Conservation (phyloP, 208 protist species). For the Trypanosoma caninum region DNA sequence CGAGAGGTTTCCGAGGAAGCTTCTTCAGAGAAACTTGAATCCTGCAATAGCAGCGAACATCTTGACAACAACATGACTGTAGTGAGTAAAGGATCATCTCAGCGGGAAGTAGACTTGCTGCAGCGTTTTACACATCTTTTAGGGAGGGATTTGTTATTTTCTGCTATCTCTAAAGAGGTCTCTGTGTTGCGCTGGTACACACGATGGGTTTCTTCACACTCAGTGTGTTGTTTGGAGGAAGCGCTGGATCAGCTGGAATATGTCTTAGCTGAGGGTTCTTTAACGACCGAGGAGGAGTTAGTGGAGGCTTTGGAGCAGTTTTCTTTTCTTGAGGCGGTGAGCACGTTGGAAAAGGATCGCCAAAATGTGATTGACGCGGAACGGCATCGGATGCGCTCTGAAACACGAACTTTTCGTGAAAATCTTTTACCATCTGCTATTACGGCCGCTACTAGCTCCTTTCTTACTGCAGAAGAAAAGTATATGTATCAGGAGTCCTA, state of each 20-base stretch:
- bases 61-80: no score
- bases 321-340: conserved; percentile 61
- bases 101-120: conserved; percentile 27
- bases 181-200: conserved; percentile 79
- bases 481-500: conserved; percentile 86
- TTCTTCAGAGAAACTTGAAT: neutral
- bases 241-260: conserved; percentile 78
- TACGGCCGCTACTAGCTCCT: conserved; percentile 60
- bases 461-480: conserved; percentile 76
- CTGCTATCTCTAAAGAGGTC: conserved; percentile 65
- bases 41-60: neutral
- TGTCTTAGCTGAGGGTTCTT: conserved; percentile 49
- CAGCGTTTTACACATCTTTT: conserved; percentile 42
- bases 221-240: conserved; percentile 64
- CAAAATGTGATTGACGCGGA: conserved; percentile 60
- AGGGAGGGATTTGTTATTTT: conserved; percentile 31
- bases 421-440: conserved; percentile 47
- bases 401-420: conserved; percentile 65
- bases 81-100: no score
- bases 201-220: conserved; percentile 82
- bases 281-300: conserved; percentile 54
- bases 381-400: conserved; percentile 59
- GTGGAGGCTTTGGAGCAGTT: conserved; percentile 30
- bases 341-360: conserved; percentile 64
- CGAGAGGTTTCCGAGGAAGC: neutral